Evolutionary conservation across 208 protist genomes (phyloP).

Genomic region (Phytomonas francai): DNA sequence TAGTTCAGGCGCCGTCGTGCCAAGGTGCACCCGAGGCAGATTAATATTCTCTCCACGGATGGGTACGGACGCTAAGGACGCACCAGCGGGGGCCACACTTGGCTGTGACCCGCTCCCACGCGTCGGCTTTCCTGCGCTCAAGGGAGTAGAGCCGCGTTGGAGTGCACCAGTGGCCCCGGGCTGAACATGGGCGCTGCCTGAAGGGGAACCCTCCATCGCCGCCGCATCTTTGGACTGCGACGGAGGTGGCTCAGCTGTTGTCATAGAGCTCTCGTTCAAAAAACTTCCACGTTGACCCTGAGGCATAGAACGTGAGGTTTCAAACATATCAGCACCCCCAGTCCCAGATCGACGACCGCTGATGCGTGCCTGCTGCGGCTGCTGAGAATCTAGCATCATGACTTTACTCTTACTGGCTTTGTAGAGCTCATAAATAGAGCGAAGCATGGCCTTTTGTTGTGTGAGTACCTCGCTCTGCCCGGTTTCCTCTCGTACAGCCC

Average conservation of each 20-base stretch:
- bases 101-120: neutral
- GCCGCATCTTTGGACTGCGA: neutral
- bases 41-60: neutral
- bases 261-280: neutral
- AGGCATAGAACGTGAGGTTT: neutral
- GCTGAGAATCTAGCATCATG: conserved; percentile 24
- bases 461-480: conserved; percentile 50
- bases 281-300: neutral
- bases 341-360: neutral
- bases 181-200: neutral
- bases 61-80: neutral
- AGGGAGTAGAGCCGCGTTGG: neutral
- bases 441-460: conserved; percentile 64
- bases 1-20: conserved; percentile 27
- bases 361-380: conserved; percentile 2
- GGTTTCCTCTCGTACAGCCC: conserved; percentile 47
- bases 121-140: neutral
- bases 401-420: conserved; percentile 61
- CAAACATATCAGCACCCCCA: neutral
- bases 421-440: conserved; percentile 83
- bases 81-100: neutral
- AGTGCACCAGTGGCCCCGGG: neutral
- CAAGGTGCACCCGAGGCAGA: conserved; percentile 25
- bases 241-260: neutral
- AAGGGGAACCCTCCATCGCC: neutral